phyloP scores from a whole-genome alignment of 257 asterid genomes.

The Jacaranda mimosifolia region DNA sequence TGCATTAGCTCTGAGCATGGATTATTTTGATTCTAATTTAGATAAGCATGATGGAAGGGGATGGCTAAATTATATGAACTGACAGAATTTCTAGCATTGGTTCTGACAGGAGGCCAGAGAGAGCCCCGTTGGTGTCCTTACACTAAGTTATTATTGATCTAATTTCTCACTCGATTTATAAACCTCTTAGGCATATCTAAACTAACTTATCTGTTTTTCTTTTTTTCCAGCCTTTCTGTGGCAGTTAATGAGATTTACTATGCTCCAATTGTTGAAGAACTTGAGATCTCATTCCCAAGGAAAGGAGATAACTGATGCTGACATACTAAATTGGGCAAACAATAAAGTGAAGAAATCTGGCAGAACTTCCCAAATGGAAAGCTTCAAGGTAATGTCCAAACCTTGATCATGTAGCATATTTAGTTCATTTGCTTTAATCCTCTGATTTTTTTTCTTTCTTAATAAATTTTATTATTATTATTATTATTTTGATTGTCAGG shows the following conservation, averaged over 20 bases:
- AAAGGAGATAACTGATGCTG: slow-evolving; percentile 77
- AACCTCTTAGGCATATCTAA: background rate
- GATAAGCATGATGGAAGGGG: too few species aligned
- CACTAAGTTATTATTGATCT: background rate
- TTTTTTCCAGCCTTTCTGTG: slow-evolving; percentile 70
- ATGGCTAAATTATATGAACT: too few species aligned
- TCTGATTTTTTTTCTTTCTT: background rate
- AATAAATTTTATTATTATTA: too few species aligned
- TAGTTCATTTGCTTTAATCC: background rate
- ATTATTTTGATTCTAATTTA: too few species aligned
- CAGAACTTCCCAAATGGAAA: slow-evolving; percentile 72
- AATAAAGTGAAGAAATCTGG: slow-evolving; percentile 70
- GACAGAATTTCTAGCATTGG: too few species aligned
- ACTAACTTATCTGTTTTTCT: slow-evolving; percentile 13
- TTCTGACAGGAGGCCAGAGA: background rate
- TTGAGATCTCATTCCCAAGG: slow-evolving; percentile 79
- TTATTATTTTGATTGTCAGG: slow-evolving; percentile 43
- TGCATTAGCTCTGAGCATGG: too few species aligned
- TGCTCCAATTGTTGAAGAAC: slow-evolving; percentile 84
- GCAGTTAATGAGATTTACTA: slow-evolving; percentile 94
- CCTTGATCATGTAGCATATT: slow-evolving; percentile 10
- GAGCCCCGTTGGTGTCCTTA: background rate
- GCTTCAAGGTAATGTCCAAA: slow-evolving; percentile 73
- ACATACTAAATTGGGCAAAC: slow-evolving; percentile 78
- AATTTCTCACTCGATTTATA: background rate